These are phyloP conservation scores for Epichloe typhina DNA, from an alignment of 2,329 filamentous ascomycete species.

Conservation along the genomic window DNA sequence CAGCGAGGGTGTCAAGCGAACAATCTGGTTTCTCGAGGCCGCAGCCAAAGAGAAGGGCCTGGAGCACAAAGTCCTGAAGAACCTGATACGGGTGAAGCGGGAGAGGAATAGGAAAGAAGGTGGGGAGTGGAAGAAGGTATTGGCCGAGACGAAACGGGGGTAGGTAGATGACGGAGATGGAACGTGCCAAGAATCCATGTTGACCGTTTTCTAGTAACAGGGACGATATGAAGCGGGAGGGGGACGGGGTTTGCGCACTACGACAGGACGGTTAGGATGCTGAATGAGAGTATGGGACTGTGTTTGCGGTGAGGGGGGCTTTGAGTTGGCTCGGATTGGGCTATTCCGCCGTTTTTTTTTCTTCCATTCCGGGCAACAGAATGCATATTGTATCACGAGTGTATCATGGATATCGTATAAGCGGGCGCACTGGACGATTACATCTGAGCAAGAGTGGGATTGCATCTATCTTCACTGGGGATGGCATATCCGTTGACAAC, in stretches of 20 bases:
- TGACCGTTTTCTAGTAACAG: conserved; percentile 3
- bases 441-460: no score
- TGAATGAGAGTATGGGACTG: conserved; percentile 60
- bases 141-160: conserved; percentile 12
- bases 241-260: conserved; percentile 42
- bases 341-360: no score
- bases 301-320: conserved; percentile 36
- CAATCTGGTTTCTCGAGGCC: conserved; percentile 55
- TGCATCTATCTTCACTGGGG: no score
- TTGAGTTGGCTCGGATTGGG: no score
- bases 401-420: no score
- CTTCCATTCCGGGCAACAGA: no score
- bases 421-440: no score
- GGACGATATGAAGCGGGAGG: conserved; percentile 9
- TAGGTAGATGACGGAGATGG: conserved; percentile 9
- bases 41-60: conserved; percentile 50
- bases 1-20: conserved; percentile 42
- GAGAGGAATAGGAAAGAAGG: conserved; percentile 5
- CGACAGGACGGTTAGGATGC: conserved; percentile 56
- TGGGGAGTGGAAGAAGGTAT: conserved; percentile 10
- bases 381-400: no score
- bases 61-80: conserved; percentile 62
- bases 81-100: conserved; percentile 34
- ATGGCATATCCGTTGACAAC: no score
- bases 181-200: no score